Percentiles rank a stretch among this genome's conserved stretches.
phyloP scores from a whole-genome alignment of 1,139 yeast genomes.

The Debaryomyces nepalensis region DNA sequence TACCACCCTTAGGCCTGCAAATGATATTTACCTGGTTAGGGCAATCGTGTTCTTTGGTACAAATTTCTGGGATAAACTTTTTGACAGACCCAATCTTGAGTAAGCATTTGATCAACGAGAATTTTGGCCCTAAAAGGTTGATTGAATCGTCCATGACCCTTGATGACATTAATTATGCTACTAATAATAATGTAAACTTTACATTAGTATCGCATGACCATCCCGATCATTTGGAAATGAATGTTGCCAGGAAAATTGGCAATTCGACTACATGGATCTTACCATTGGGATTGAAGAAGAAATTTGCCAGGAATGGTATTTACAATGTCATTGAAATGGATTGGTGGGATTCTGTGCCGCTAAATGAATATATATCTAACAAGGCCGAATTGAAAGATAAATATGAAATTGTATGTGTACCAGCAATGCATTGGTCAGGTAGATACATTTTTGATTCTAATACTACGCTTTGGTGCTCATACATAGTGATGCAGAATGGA shows the following conservation, averaged over 20 bases:
- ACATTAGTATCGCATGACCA: constrained; percentile 91
- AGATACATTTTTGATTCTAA: constrained; percentile 78
- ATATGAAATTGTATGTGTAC: constrained; percentile 85
- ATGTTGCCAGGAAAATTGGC: constrained; percentile 60
- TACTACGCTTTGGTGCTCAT: constrained; percentile 86
- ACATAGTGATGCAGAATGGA: constrained; percentile 65
- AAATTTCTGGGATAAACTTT: constrained; percentile 71
- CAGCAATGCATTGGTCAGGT: constrained; percentile 99
- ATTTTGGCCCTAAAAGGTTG: constrained; percentile 81
- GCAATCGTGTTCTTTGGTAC: constrained; percentile 82
- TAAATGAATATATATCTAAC: constrained; percentile 37
- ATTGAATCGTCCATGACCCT: constrained; percentile 70
- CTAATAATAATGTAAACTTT: constrained; percentile 58
- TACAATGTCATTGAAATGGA: constrained; percentile 71
- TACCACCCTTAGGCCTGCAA: constrained; percentile 46
- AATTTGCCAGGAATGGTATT: constrained; percentile 60
- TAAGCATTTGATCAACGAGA: constrained; percentile 62
- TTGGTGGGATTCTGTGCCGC: constrained; percentile 82
- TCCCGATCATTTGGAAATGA: constrained; percentile 87
- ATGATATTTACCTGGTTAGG: constrained; percentile 89
- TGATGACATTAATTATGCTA: constrained; percentile 60
- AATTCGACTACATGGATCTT: constrained; percentile 77
- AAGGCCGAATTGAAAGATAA: constrained; percentile 42
- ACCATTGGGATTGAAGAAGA: constrained; percentile 74
- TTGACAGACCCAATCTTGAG: constrained; percentile 86